Evolutionary conservation across 2,329 filamentous ascomycete species (phyloP), one percentile per base, ranked within the genome.

Genomic region (Daldinia sp.): DNA sequence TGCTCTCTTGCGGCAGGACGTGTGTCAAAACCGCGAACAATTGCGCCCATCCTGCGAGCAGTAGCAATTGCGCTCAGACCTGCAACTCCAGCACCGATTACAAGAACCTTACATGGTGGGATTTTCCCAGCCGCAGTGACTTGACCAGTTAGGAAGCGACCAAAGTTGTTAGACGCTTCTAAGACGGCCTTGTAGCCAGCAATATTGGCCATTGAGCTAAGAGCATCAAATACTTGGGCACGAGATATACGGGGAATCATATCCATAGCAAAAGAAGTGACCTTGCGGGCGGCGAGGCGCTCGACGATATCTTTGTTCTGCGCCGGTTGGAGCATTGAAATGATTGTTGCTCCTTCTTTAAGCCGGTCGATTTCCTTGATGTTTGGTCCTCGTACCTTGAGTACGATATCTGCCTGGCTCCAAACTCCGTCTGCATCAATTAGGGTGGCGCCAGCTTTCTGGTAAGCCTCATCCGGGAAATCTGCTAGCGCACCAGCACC

Each of bases 161-260:
- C 93, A 77, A 96, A 97, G 66, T 90, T 88, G 77, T 96, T 96
- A 11, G 92, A 94, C 1, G 93, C 93, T 76, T 96, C 93, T 41
- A 96, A 81, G 1, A 96, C 92, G 37, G 93, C 93, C 77, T 96
- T 96, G 79, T 97, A 97, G 0, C 93, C 93, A 19, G 93, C 92
- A 78, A 96, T 96, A 71, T 96, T 96, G 63, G 93, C 93, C 93
- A 96, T 96, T 8, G 91, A 95, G 76, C 92, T 93, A 58, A 96
- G 82, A 0, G 92, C 93, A 77, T 96, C 93, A 71, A 96, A 96
- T 0, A 91, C 88, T 75, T 96, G 93, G 1, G 93, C 93, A 47
- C 93, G 87, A 1, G 93, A 96, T 70, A 96, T 96, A 37, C 93
- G 88, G 13, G 93, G 93, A 53, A 97, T 90, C 87, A 94, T 90